phyloP scores from a whole-genome alignment of 371 early-diverging fungal species.

The Mortierella sp. region DNA sequence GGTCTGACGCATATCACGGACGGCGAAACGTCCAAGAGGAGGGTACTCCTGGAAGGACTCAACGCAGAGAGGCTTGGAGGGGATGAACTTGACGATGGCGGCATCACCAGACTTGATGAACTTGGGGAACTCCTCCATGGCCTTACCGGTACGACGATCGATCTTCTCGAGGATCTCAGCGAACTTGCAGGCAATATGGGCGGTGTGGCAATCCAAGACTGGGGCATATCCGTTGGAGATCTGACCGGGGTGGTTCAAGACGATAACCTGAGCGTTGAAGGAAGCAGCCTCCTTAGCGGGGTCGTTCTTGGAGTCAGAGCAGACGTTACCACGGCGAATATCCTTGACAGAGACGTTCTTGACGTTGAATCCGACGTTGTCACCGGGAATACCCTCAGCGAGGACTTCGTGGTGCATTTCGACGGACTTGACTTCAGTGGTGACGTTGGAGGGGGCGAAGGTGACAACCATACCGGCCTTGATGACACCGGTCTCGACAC shows the following conservation, averaged over 20 bases:
- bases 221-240: conserved; percentile 92
- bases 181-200: conserved; percentile 97
- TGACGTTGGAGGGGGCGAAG: conserved; percentile 85
- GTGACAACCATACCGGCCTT: conserved; percentile 94
- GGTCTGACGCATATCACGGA: conserved; percentile 97
- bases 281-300: conserved; percentile 94
- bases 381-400: conserved; percentile 94
- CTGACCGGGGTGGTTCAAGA: conserved; percentile 97
- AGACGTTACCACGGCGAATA: conserved; percentile 97
- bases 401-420: conserved; percentile 99
- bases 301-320: conserved; percentile 97
- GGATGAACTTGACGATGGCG: conserved; percentile 95
- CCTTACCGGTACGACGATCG: conserved; percentile 97
- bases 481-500: conserved; percentile 97
- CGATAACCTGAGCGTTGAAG: conserved; percentile 96
- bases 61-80: conserved; percentile 97
- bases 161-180: too few species aligned
- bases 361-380: conserved; percentile 99
- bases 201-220: conserved; percentile 97
- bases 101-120: conserved; percentile 95
- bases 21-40: conserved; percentile 97
- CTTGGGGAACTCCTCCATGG: conserved; percentile 90
- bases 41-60: conserved; percentile 94
- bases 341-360: conserved; percentile 97
- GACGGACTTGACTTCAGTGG: conserved; percentile 98